Conservation (phyloP, 306 rosid genomes). For the Pachyrhizus erosus region DNA sequence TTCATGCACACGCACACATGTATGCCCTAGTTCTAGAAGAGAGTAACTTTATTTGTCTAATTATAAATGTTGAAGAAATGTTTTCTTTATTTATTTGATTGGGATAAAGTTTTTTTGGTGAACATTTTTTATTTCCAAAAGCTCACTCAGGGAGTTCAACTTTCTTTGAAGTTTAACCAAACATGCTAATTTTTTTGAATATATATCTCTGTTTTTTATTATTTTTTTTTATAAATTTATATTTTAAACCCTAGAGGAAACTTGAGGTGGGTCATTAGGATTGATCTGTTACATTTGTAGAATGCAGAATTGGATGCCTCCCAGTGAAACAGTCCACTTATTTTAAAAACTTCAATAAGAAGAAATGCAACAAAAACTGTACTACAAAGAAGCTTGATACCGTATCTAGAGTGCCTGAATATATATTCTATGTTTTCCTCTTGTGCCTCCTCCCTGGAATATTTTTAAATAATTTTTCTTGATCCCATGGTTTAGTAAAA, state of each 20-base stretch:
- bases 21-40: conserved; percentile 11
- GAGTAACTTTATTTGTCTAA: conserved; percentile 15
- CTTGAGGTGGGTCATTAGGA: not conserved
- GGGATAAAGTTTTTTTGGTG: not conserved
- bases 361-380: not conserved
- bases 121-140: not conserved
- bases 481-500: not conserved
- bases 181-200: not conserved
- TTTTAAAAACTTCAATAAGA: not conserved
- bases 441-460: not conserved
- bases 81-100: not conserved
- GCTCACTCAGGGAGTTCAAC: not conserved
- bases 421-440: conserved; percentile 5
- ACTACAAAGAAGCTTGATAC: not conserved
- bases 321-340: not conserved
- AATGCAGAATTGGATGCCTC: not conserved
- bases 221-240: not conserved
- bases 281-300: not conserved
- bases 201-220: not conserved
- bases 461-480: not conserved
- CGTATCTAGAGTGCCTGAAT: not conserved
- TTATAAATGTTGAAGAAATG: not conserved
- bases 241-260: not conserved
- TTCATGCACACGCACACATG: not conserved
- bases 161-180: not conserved